Evolutionary conservation across 164 flowering plant genomes (phyloP).

Genomic region (Vitis vinifera): DNA sequence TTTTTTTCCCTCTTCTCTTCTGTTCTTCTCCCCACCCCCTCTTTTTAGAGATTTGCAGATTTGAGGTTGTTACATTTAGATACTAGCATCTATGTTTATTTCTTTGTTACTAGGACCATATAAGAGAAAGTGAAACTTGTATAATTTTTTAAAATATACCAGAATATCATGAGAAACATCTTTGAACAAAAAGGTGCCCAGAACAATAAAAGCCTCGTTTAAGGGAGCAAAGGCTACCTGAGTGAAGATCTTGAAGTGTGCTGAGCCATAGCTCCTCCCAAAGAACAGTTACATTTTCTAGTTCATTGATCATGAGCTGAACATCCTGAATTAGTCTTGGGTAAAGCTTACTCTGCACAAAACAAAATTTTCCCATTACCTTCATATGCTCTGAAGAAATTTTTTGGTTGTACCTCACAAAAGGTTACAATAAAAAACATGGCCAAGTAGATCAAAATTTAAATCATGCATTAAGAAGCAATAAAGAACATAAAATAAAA

Average conservation of each 20-base stretch:
- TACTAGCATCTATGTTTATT: neutral
- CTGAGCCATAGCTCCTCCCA: slow-evolving; percentile 99
- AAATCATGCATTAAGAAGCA: too few relatives aligned
- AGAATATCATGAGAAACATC: too few relatives aligned
- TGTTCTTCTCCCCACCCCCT: too few relatives aligned
- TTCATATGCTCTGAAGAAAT: neutral
- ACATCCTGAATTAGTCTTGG: slow-evolving; percentile 89
- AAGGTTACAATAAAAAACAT: too few relatives aligned
- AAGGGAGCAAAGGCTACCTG: slow-evolving; percentile 46
- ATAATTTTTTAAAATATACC: too few relatives aligned
- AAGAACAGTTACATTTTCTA: slow-evolving; percentile 88
- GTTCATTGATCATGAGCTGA: slow-evolving; percentile 86
- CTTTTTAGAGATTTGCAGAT: too few relatives aligned
- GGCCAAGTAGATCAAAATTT: too few relatives aligned
- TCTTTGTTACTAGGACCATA: neutral
- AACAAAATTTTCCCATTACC: slow-evolving; percentile 1
- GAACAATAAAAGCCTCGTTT: neutral
- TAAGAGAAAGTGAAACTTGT: too few relatives aligned
- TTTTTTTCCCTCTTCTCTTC: too few relatives aligned
- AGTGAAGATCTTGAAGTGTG: slow-evolving; percentile 96
- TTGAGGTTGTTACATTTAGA: neutral
- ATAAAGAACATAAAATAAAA: too few relatives aligned
- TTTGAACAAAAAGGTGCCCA: neutral
- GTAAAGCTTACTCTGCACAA: slow-evolving; percentile 75
- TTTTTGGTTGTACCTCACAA: too few relatives aligned